Evolutionary conservation across 805 yeast genomes (phyloP).

Genomic region (Cyberlindnera meyerae): DNA sequence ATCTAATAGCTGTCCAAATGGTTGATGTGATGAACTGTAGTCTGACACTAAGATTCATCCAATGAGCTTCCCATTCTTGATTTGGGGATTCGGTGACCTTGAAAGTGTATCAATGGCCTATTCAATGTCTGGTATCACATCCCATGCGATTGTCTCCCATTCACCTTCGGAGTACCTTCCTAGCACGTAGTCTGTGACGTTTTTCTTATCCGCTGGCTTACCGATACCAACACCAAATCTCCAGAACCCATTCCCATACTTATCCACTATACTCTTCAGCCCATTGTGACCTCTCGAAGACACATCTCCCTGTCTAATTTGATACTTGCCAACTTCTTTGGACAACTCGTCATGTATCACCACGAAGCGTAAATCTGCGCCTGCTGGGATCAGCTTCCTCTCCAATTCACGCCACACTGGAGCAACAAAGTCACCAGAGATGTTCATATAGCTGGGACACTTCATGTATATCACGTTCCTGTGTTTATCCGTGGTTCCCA

Average conservation of each 20-base stretch:
- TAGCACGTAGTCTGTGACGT: conserved; percentile 59
- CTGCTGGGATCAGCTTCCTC: conserved; percentile 15
- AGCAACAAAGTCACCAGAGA: conserved; percentile 54
- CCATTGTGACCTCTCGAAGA: conserved; percentile 86
- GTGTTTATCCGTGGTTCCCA: conserved; percentile 7
- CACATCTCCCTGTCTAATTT: conserved; percentile 53
- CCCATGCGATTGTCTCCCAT: conserved; percentile 32
- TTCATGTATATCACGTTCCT: conserved; percentile 42
- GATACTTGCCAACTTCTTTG: conserved; percentile 58
- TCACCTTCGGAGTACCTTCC: conserved; percentile 45
- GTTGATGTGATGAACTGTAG: too few species aligned
- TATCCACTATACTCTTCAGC: conserved; percentile 48
- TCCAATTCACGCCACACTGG: conserved; percentile 42
- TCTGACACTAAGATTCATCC: too few species aligned
- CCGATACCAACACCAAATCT: conserved; percentile 78
- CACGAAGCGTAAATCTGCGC: conserved; percentile 39
- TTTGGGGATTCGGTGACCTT: background rate
- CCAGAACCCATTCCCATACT: conserved; percentile 48
- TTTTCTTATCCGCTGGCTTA: conserved; percentile 43
- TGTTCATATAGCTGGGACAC: conserved; percentile 61
- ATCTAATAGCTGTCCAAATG: too few species aligned
- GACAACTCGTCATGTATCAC: conserved; percentile 80
- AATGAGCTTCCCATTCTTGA: conserved; percentile 2
- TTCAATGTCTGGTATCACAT: conserved; percentile 38
- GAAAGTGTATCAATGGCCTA: conserved; percentile 29